These are phyloP conservation scores for Yarrowia bubula DNA, from an alignment of 805 yeast species.

Conservation along the genomic window DNA sequence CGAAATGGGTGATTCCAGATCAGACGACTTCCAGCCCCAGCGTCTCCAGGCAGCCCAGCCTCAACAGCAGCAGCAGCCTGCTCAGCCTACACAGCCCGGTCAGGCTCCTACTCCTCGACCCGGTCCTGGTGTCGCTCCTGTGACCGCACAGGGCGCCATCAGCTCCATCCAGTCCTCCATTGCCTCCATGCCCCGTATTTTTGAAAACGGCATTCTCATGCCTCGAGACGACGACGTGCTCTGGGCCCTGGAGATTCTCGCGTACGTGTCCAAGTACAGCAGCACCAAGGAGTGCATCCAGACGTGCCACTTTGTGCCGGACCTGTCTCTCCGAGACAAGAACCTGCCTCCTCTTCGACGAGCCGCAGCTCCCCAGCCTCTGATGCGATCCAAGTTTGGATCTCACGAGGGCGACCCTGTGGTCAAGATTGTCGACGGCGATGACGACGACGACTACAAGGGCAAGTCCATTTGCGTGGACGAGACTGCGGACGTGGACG, in stretches of 20 bases:
- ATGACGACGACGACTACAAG: conserved; percentile 30
- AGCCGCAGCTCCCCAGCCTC: conserved; percentile 27
- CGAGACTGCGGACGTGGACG: conserved; percentile 7
- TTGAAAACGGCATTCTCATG: conserved; percentile 67
- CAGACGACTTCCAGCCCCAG: neutral
- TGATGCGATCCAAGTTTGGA: conserved; percentile 18
- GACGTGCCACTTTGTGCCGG: conserved; percentile 69
- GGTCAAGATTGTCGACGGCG: conserved; percentile 28
- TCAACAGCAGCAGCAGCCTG: conserved; percentile 2
- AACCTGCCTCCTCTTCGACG: conserved; percentile 33
- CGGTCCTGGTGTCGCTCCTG: conserved; percentile 19
- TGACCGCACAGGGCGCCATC: conserved; percentile 22
- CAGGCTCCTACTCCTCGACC: conserved; percentile 7
- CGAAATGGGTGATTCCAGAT: neutral
- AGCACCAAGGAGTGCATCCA: conserved; percentile 71
- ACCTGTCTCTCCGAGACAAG: conserved; percentile 50
- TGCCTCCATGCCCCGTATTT: conserved; percentile 47
- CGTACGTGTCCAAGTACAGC: conserved; percentile 90
- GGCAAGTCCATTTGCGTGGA: conserved; percentile 26
- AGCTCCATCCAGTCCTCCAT: conserved; percentile 8
- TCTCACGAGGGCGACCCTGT: conserved; percentile 23
- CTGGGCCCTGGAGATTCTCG: conserved; percentile 88
- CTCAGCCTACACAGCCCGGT: neutral
- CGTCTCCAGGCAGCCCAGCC: neutral
- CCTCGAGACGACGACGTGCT: conserved; percentile 92